phyloP scores from a whole-genome alignment of 257 asterid genomes.

The Jacaranda mimosifolia region DNA sequence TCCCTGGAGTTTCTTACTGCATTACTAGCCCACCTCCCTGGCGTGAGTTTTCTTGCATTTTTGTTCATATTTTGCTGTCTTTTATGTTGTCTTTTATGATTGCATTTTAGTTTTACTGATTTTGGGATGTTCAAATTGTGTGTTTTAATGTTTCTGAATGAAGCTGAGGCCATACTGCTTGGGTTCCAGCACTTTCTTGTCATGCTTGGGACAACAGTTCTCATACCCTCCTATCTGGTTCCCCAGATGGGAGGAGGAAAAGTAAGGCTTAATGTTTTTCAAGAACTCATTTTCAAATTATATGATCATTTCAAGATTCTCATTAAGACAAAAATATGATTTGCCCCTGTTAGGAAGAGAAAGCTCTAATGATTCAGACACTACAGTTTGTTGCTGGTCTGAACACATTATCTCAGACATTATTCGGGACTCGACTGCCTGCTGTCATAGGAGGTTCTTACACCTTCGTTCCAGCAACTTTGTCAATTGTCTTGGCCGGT shows the following conservation, averaged over 20 bases:
- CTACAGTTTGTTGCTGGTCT: constrained; percentile 93
- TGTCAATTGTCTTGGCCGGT: constrained; percentile 83
- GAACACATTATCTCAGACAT: constrained; percentile 77
- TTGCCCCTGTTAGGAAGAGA: constrained; percentile 64
- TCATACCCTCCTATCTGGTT: constrained; percentile 75
- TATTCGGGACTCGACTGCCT: constrained; percentile 87
- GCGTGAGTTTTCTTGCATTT: constrained; percentile 60
- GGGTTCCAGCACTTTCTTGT: constrained; percentile 97
- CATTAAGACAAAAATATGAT: neutral
- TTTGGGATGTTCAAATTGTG: neutral
- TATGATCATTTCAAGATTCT: neutral
- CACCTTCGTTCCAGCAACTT: constrained; percentile 85
- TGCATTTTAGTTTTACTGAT: neutral
- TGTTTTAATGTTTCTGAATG: constrained; percentile 38
- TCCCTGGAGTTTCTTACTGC: constrained; percentile 87
- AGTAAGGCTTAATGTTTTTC: constrained; percentile 46
- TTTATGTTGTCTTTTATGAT: neutral
- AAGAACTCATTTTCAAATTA: neutral
- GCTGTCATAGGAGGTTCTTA: constrained; percentile 88
- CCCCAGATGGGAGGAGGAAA: constrained; percentile 97
- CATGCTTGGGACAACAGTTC: constrained; percentile 97
- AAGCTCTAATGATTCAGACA: constrained; percentile 88
- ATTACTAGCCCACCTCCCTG: constrained; percentile 96
- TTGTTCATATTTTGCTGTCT: neutral
- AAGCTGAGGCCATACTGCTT: constrained; percentile 96